Evolutionary conservation across 2,329 filamentous ascomycete species (phyloP), one percentile per base, ranked within the genome.

Genomic region (Alternaria sp.): DNA sequence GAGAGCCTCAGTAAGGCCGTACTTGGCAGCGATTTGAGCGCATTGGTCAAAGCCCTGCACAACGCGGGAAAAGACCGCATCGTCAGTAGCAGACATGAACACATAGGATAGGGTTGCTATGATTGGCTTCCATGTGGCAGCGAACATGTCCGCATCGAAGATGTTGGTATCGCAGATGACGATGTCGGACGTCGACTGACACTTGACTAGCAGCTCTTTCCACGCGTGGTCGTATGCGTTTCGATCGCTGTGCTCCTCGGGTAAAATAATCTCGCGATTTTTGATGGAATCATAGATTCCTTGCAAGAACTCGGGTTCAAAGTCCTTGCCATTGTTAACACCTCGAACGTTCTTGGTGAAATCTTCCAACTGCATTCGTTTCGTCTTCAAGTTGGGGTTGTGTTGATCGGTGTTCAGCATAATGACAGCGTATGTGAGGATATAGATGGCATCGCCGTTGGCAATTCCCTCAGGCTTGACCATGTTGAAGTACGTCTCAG

Each of bases 381-480:
- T 92, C 71, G 89, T 84, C 71, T 88, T 93, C 66, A 98, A 81
- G 71, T 97, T 98, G 0, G 93, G 94, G 74, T 97, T 99, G 79
- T 98, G 96, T 73, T 96, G 91, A 76, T 99, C 96, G 1, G 95
- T 97, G 76, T 99, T 99, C 60, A 99, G 84, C 88, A 99, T 93
- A 79, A 99, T 97, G 73, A 97, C 96, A 40, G 94, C 96, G 77
- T 99, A 99, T 0, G 92, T 95, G 55, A 99, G 84, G 51, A 99
- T 89, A 74, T 92, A 99, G 21, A 96, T 90, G 8, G 93, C 89
- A 78, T 99, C 96, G 71, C 92, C 91, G 74, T 97, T 90, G 7
- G 90, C 91, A 66, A 98, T 89, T 21, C 90, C 91, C 57, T 91
- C 87, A 0, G 92, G 90, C 25, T 88, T 86, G 6, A 87, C 88